Conservation (phyloP, 176 grass and related monocot genomes). For the Musa acuminata region DNA sequence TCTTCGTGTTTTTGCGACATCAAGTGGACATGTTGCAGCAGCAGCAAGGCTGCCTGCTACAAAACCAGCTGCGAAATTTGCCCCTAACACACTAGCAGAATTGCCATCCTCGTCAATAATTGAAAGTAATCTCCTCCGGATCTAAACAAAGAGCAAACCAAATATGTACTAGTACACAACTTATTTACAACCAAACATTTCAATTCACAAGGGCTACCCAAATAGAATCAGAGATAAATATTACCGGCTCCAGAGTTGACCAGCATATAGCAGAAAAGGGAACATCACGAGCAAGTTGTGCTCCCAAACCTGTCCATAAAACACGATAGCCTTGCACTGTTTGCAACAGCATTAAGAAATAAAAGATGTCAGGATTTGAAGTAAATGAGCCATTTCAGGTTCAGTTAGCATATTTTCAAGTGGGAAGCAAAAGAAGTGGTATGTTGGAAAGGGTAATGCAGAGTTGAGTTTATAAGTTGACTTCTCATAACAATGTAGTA, state of each 20-base stretch:
- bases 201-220: neutral
- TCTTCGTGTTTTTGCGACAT: conserved; percentile 90
- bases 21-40: conserved; percentile 86
- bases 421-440: no score
- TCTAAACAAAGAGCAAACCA: conserved; percentile 30
- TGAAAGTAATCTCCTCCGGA: conserved; percentile 56
- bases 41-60: conserved; percentile 89
- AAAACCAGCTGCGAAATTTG: conserved; percentile 83
- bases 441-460: no score
- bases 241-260: conserved; percentile 80
- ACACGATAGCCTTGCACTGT: conserved; percentile 73
- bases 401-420: no score
- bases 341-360: neutral
- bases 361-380: neutral
- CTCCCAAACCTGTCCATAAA: conserved; percentile 82
- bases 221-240: conserved; percentile 8
- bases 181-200: neutral
- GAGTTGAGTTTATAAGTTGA: no score
- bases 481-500: no score
- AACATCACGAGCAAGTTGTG: conserved; percentile 88
- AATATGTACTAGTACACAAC: neutral
- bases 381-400: no score
- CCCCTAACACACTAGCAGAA: conserved; percentile 51
- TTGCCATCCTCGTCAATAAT: conserved; percentile 60
- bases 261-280: conserved; percentile 96